These are phyloP conservation scores for Phytopythium helicoides DNA, from an alignment of 352 stramenopile genomes.

Conservation along the genomic window DNA sequence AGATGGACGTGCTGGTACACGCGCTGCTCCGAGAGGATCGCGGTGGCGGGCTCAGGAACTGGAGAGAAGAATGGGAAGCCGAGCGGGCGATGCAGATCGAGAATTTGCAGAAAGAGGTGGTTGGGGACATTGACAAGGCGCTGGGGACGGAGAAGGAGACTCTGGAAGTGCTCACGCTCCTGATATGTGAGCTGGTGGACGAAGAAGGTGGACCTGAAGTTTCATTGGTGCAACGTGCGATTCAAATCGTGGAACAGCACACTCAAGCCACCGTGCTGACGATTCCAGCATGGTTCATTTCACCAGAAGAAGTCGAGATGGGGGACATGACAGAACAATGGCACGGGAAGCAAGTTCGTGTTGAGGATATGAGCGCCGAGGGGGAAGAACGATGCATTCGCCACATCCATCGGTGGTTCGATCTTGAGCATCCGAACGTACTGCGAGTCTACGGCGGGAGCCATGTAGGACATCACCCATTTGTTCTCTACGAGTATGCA, in stretches of 20 bases:
- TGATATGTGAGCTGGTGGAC: constrained; percentile 11
- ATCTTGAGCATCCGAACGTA: constrained; percentile 11
- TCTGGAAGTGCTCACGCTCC: constrained; percentile 12
- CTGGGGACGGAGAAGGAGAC: constrained; percentile 1
- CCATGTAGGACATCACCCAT: constrained; percentile 20
- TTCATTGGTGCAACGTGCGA: constrained; percentile 11
- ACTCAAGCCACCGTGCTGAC: background rate
- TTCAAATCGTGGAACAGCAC: background rate
- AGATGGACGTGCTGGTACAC: constrained; percentile 16
- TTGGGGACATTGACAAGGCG: background rate
- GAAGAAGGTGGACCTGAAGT: background rate
- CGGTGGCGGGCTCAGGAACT: background rate
- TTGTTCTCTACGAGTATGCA: constrained; percentile 21
- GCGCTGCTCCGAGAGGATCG: constrained; percentile 1
- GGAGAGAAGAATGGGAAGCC: constrained; percentile 10
- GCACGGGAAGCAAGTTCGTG: constrained; percentile 18
- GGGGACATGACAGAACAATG: constrained; percentile 3
- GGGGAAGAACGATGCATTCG: background rate
- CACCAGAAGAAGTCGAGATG: constrained; percentile 15
- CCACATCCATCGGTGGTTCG: constrained; percentile 12
- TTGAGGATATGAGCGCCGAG: background rate
- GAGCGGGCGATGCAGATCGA: constrained; percentile 16
- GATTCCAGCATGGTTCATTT: constrained; percentile 28
- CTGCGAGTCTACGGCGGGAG: constrained; percentile 19
- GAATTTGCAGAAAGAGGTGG: background rate